Conservation (phyloP, 345 rosid species). For the Cochlearia excelsa region DNA sequence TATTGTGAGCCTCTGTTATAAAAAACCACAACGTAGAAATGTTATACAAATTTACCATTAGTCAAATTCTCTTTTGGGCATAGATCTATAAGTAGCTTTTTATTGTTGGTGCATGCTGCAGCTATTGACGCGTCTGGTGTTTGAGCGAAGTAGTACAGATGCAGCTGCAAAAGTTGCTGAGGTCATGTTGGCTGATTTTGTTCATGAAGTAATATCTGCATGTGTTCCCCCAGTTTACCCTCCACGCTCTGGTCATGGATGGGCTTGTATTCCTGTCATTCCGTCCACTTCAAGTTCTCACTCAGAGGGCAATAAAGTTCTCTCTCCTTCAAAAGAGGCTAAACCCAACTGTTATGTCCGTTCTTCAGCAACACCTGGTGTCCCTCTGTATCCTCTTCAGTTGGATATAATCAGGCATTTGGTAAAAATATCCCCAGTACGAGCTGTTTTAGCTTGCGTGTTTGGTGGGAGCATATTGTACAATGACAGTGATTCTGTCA, state of each 20-base stretch:
- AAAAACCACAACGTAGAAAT: not conserved
- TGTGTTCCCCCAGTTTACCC: constrained; percentile 98
- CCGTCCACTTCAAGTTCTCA: constrained; percentile 49
- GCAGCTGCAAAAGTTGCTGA: constrained; percentile 97
- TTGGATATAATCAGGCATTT: constrained; percentile 84
- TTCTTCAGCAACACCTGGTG: constrained; percentile 67
- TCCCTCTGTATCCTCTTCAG: constrained; percentile 88
- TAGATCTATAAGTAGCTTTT: constrained; percentile 14
- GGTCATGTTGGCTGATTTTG: constrained; percentile 94
- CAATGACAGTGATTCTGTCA: constrained; percentile 61
- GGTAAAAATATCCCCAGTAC: constrained; percentile 89
- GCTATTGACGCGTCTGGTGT: constrained; percentile 94
- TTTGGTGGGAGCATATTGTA: constrained; percentile 91
- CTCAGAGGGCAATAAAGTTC: constrained; percentile 55
- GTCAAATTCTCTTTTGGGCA: constrained; percentile 1
- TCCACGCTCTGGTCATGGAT: constrained; percentile 89
- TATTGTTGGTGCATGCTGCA: constrained; percentile 44
- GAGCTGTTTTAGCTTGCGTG: constrained; percentile 92
- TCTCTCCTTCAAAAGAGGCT: constrained; percentile 68
- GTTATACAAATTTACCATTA: not conserved
- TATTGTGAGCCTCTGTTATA: constrained; percentile 1
- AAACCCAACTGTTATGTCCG: constrained; percentile 69
- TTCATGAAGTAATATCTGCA: constrained; percentile 94
- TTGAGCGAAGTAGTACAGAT: constrained; percentile 92
- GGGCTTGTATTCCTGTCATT: constrained; percentile 92